These are phyloP conservation scores for Thielaviopsis ethacetica DNA, from an alignment of 2,329 filamentous ascomycete species.

Conservation along the genomic window DNA sequence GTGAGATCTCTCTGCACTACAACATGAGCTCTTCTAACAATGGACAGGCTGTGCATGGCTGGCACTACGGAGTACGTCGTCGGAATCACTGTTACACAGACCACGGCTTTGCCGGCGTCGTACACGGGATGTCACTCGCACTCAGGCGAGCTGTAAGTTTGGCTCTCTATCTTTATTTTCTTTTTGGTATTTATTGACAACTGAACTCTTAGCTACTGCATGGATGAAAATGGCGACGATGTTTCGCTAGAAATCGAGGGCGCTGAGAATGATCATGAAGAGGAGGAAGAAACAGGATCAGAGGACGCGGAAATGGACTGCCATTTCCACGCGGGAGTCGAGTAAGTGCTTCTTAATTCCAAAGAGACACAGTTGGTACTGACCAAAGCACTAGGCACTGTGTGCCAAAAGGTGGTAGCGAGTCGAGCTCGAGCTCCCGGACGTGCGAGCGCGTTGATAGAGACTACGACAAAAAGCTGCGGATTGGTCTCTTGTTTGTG, in stretches of 20 bases:
- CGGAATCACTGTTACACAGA: slow-evolving; percentile 33
- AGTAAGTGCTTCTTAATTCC: slow-evolving; percentile 33
- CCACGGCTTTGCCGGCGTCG: slow-evolving; percentile 37
- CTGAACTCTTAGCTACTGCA: slow-evolving; percentile 45
- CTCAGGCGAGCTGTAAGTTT: slow-evolving; percentile 35
- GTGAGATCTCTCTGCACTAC: slow-evolving; percentile 17
- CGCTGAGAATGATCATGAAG: slow-evolving; percentile 15
- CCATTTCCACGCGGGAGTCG: slow-evolving; percentile 60
- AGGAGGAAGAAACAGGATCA: slow-evolving; percentile 19
- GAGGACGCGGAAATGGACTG: slow-evolving; percentile 29
- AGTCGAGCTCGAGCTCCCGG: slow-evolving; percentile 17
- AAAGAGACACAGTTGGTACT: not conserved
- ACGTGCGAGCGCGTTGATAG: slow-evolving; percentile 30
- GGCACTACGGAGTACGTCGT: slow-evolving; percentile 27
- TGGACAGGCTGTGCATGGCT: slow-evolving; percentile 27
- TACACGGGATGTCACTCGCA: slow-evolving; percentile 53
- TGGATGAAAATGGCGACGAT: slow-evolving; percentile 42
- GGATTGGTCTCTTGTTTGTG: slow-evolving; percentile 57
- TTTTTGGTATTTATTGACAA: slow-evolving; percentile 1
- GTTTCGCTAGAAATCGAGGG: slow-evolving; percentile 28
- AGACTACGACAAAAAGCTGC: slow-evolving; percentile 51
- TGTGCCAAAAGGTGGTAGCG: slow-evolving; percentile 25
- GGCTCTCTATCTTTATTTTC: not conserved
- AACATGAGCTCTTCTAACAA: not conserved
- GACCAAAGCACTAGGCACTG: slow-evolving; percentile 33